Evolutionary conservation across 179 eudicot species (phyloP), one percentile per base, ranked within the genome.

Genomic region (Kewa caespitosa): DNA sequence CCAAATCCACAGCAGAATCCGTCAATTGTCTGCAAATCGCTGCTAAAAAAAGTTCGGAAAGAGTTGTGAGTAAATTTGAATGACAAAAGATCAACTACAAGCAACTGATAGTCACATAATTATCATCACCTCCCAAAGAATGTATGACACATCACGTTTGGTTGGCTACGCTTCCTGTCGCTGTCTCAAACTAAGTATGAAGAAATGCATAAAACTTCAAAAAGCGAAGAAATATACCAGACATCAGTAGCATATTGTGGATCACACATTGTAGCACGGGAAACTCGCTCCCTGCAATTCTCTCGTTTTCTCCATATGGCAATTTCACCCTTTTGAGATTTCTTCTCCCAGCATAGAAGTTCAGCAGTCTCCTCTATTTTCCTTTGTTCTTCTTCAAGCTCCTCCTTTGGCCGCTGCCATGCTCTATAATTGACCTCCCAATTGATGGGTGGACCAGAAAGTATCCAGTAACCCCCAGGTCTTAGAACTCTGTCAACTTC

Each of bases 391-490:
- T 88, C 92, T 75, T 87, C 77, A 34, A 90, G 92, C 66, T 91
- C 97, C 54, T 88, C 91, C 78, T 77, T 86, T 18, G 94, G 88
- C 25, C 91, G 89, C 48, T 86, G 86, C 97, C 97, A 91, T 60
- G 92, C 80, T 77, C 73, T 81, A 70, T 84, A 90, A 73, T 85
- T 87, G 70, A n/a, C 76, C 81, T 84, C 89, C 97, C 97, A 90
- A 67, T 86, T 85, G 75, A 91, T 87, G 18, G 97, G 94, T 52
- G 97, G 97, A 61, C 97, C 97, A 28, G 97, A 90, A 52, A 91
- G 94, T 75, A 91, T 85, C 97, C 97, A 91, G 71, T 85, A 91
- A 52, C 97, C 94, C 66, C 94, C 97, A 12, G 94, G 94, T 78
- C 94, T 88, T 34, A 91, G 88, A 28, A 91, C 94, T 79, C 97